Base-by-base conservation (phyloP, 768 basidiomycete species). In the Paxillus ammoniavirescens region DNA sequence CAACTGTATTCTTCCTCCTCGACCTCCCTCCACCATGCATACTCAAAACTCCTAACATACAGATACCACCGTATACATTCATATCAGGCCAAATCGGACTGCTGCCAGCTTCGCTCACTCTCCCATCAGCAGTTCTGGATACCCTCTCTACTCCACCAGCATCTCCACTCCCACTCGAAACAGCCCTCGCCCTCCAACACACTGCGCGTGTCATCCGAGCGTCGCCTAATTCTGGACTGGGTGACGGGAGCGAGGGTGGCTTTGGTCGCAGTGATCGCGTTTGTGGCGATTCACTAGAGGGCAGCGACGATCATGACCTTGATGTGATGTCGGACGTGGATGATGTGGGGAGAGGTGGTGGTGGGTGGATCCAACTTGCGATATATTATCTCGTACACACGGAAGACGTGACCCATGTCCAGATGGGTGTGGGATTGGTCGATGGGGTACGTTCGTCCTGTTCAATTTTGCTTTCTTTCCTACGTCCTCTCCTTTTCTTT, bases 11-110 rank as follows among this genome's bases (percentile, higher is more conserved):
- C 47, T 26, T 21, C 51, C 41, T 45, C 40, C 55, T 28, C 8
- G 18, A 28, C 15, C 3, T 21, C 10, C 41, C 26, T 54, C 49
- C 37, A 9, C 13, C 13, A 14, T 35, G 12, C 35, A 35, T 13
- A 12, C 35, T 35, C 12, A 13, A 10, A 35, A 35, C 35, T 12
- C 12, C 35, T 14, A 26, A 42, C 45, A 2, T 45, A 8, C 60
- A 96, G 93, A 84, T 81, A 42, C 83, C 81, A 58, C 81, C 88
- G 48, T 82, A 82, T 5, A 73, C 93, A n/a, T 93, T 91, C 60
- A 76, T 98, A 52, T 97, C 97, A 1, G 97, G 97, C 4, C 97
- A 99, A 66, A 98, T 99, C 43, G 93, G 93, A 0, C 76, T 99
- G 18, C 75, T 94, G 30, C 96, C 97, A 0, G 73, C 83, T 43